A percentile compares a stretch with the other conserved stretches of the same genome.
Evolutionary conservation across 106 monocot genomes (phyloP).

Genomic region (Dactylorhiza incarnata): DNA sequence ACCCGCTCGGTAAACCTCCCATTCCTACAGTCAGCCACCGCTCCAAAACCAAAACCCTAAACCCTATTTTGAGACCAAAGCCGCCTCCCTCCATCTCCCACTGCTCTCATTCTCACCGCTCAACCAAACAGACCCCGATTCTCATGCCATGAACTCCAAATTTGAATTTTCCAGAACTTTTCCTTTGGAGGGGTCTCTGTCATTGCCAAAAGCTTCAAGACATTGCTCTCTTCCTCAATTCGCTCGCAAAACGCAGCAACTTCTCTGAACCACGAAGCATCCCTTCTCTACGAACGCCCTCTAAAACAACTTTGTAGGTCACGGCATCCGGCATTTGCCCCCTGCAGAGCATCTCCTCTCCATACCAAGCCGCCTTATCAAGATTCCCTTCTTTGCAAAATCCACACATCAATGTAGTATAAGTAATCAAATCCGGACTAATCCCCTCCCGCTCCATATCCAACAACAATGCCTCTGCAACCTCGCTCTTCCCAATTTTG

Average conservation of each 20-base stretch:
- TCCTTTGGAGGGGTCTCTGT: no score
- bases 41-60: no score
- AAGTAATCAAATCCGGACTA: slow-evolving; percentile 23
- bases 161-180: no score
- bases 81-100: no score
- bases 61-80: no score
- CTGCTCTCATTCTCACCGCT: no score
- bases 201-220: neutral
- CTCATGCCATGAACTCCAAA: no score
- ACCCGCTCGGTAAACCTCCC: no score
- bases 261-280: slow-evolving; percentile 45
- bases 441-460: slow-evolving; percentile 5
- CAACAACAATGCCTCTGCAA: slow-evolving; percentile 11
- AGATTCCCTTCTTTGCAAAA: slow-evolving; percentile 17
- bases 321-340: slow-evolving; percentile 74
- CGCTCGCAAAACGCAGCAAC: slow-evolving; percentile 20
- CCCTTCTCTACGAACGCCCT: slow-evolving; percentile 56
- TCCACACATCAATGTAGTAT: slow-evolving; percentile 21
- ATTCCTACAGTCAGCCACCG: no score
- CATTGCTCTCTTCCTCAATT: neutral
- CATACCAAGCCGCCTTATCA: slow-evolving; percentile 43
- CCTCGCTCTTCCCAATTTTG: slow-evolving; percentile 22
- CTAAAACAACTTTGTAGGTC: slow-evolving; percentile 74
- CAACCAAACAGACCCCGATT: no score
- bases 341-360: slow-evolving; percentile 70